These are phyloP conservation scores for Pittosporum tobira DNA, from an alignment of 129 eudicot species.

Conservation along the genomic window DNA sequence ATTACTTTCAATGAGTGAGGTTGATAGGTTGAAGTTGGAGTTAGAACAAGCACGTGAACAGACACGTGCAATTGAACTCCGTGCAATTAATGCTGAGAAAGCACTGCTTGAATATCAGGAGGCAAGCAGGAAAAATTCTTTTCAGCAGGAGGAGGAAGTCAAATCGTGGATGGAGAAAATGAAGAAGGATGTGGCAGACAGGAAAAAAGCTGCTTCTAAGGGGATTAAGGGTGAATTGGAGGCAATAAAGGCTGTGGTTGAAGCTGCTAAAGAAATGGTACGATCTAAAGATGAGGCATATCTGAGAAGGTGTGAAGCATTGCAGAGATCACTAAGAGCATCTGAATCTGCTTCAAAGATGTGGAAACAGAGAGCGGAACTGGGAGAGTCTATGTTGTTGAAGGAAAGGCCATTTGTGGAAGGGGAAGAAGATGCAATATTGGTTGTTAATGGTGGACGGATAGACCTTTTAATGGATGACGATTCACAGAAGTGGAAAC, in stretches of 20 bases:
- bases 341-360: constrained; percentile 29
- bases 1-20: constrained; percentile 14
- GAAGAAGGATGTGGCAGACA: constrained; percentile 27
- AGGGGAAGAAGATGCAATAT: constrained; percentile 30
- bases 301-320: constrained; percentile 28
- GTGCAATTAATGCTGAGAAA: constrained; percentile 16
- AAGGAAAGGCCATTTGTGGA: constrained; percentile 12
- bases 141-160: constrained; percentile 27
- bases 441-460: constrained; percentile 44
- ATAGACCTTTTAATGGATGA: constrained; percentile 41
- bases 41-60: constrained; percentile 17
- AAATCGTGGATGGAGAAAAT: constrained; percentile 22
- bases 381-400: constrained; percentile 25
- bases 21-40: constrained; percentile 23
- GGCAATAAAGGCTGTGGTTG: constrained; percentile 26
- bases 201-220: constrained; percentile 29
- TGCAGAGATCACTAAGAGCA: constrained; percentile 28
- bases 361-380: constrained; percentile 33
- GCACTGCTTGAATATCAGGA: constrained; percentile 27
- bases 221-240: constrained; percentile 28
- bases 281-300: constrained; percentile 28
- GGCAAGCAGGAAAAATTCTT: constrained; percentile 18
- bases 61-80: constrained; percentile 17
- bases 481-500: constrained; percentile 43
- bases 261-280: constrained; percentile 28